Base-by-base conservation (phyloP, 192 early-diverging fungal genomes). In the Coemansia sp. region DNA sequence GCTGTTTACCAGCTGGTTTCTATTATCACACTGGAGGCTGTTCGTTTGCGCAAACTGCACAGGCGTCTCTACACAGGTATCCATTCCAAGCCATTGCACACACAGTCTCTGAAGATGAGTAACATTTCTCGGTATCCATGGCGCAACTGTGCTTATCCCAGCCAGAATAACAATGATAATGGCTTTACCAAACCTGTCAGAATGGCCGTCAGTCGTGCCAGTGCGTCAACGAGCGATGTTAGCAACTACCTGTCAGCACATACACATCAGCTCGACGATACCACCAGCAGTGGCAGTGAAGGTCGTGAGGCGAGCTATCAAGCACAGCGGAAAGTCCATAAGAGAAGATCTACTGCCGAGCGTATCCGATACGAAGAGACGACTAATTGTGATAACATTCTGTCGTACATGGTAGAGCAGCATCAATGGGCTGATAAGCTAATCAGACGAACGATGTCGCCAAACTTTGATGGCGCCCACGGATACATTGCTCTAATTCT, bases 361-460 rank as follows among this genome's bases (percentile, higher is more conserved):
- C 79, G 68, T 26, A 70, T 82, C 32, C 74, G 79, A 19, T 68
- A 45, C 18, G 74, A 76, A n/a, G 79, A 82, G 68, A 57, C 74
- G 48, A 63, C 76, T 7, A 83, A 75, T 61, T 83, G 81, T 56
- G 81, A 83, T 61, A 74, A 75, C 40, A 71, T 83, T 38, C 65
- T 83, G 48, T 72, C 75, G 19, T 83, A 83, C 50, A 23, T 83
- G 69, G 47, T 83, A 23, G 81, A 83, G 68, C 75, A 83, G 67
- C 64, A 68, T 40, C 73, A 72, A 67, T 83, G 75, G 75, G 48
- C 60, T 3, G 81, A 78, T 59, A 77, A 75, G 70, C 69, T 83
- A 15, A 65, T 83, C 11, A 64, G 72, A n/a, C 75, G 76, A 7
- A 72, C 81, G 1, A 11, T 21, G 16, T 77, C 75, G 42, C 72